Base-by-base conservation (phyloP, 305 asterid species). In the Striga hermonthica region DNA sequence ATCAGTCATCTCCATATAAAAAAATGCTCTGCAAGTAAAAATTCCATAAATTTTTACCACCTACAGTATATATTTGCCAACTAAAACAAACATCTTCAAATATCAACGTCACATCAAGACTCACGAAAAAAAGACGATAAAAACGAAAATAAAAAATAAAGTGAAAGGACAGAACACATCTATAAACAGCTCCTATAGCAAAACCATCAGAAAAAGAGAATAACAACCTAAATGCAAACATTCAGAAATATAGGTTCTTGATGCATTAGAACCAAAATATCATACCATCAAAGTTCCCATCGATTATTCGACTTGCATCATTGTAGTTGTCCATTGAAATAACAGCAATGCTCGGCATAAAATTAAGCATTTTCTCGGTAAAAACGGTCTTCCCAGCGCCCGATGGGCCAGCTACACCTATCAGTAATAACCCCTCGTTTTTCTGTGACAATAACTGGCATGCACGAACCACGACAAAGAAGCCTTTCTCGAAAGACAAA, bases 321-420 rank as follows among this genome's bases (percentile, higher is more conserved):
- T 95, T 95, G 82, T 95, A 95, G 74, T 95, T 89, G 74, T 95
- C 99, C 98, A 95, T 95, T 65, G 98, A 89, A 72, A 95, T 95
- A 73, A 95, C 92, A 37, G 94, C 97, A 67, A 95, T 76, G 76
- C 87, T 87, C 22, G 98, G 98, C 98, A 95, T 87, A 71, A 91
- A 89, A 75, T 80, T 91, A 14, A 87, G 72, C 66, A 95, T 83
- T 80, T 95, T 95, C 79, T 95, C 99, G 6, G 99, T 91, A 55
- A 95, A 89, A 36, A 83, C 82, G 60, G 97, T 86, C 84, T 95
- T 95, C 68, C 99, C 99, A 58, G 99, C 97, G 53, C 99, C 99
- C 34, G 99, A 95, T 40, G 99, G 99, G 48, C 99, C 98, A 4
- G 99, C 99, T 35, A 91, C 79, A 4, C 99, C 99, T 38, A 95